Evolutionary conservation across 192 early-diverging fungal genomes (phyloP).

Genomic region (Rhizophagus prolifer): DNA sequence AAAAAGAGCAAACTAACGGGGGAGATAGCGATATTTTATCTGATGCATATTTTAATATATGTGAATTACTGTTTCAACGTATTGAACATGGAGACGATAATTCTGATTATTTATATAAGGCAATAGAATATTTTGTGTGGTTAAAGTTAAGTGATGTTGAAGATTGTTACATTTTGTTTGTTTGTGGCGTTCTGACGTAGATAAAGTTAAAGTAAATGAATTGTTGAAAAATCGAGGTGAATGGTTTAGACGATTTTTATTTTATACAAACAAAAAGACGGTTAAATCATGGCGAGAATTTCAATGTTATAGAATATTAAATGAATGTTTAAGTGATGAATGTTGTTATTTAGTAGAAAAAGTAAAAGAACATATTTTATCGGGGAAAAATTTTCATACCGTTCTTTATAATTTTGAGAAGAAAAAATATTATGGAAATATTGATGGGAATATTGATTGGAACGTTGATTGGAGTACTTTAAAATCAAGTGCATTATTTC

Average conservation of each 20-base stretch:
- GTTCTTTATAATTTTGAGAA: neutral
- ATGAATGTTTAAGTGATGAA: neutral
- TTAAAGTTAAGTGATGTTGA: slow-evolving; percentile 11
- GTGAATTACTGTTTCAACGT: slow-evolving; percentile 12
- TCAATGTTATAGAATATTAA: neutral
- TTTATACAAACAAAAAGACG: neutral
- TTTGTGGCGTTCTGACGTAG: neutral
- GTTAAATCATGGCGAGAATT: neutral
- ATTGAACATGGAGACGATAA: slow-evolving; percentile 27
- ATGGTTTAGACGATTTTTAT: neutral
- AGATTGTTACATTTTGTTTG: neutral
- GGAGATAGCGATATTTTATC: neutral
- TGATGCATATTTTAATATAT: slow-evolving; percentile 12
- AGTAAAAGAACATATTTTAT: neutral
- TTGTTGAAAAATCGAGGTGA: neutral
- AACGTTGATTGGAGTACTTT: neutral
- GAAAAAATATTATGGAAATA: neutral
- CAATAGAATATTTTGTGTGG: neutral
- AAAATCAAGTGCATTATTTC: neutral
- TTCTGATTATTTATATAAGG: neutral
- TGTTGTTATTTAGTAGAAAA: neutral
- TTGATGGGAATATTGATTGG: too few species aligned
- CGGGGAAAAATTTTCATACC: neutral
- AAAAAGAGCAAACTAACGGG: neutral
- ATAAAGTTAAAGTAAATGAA: neutral